phyloP scores from a whole-genome alignment of 2,329 filamentous ascomycete genomes.

The Onygena corvina region DNA sequence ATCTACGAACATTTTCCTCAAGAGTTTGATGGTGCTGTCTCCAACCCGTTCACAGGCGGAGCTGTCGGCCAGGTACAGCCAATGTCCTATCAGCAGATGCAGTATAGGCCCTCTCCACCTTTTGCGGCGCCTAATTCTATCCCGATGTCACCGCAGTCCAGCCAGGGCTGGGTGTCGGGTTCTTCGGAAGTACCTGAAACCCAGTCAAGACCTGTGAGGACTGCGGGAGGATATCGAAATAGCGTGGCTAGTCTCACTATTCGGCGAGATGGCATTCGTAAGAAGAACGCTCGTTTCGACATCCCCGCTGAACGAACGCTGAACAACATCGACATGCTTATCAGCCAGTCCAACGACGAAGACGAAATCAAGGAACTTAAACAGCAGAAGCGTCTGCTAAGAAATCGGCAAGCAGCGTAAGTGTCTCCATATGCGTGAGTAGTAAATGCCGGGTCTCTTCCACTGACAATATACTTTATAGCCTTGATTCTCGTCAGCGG shows the following conservation, averaged over 20 bases:
- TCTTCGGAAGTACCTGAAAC: slow-evolving; percentile 40
- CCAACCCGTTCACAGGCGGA: slow-evolving; percentile 33
- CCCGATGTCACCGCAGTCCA: slow-evolving; percentile 51
- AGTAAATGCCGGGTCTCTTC: slow-evolving; percentile 12
- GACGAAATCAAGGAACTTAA: slow-evolving; percentile 96
- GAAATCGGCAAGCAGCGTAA: slow-evolving; percentile 95
- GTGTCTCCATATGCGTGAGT: slow-evolving; percentile 32
- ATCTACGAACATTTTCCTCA: slow-evolving; percentile 53
- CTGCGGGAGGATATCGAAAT: slow-evolving; percentile 50
- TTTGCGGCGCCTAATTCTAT: slow-evolving; percentile 37
- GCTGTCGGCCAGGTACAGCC: slow-evolving; percentile 31
- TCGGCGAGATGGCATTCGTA: slow-evolving; percentile 79
- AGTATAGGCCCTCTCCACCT: slow-evolving; percentile 38
- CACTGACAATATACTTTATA: slow-evolving; percentile 28
- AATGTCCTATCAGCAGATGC: slow-evolving; percentile 30
- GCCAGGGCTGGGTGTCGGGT: slow-evolving; percentile 44
- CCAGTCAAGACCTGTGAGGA: slow-evolving; percentile 38
- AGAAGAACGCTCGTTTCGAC: slow-evolving; percentile 98
- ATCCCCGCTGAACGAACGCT: slow-evolving; percentile 90
- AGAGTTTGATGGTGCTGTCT: slow-evolving; percentile 38
- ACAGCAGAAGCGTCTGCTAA: slow-evolving; percentile 87
- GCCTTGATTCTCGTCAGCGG: slow-evolving; percentile 87
- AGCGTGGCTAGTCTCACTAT: slow-evolving; percentile 58
- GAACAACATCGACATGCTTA: slow-evolving; percentile 87
- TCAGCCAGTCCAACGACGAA: slow-evolving; percentile 67